Evolutionary conservation across 2,329 filamentous ascomycete genomes (phyloP), one percentile per base, ranked within the genome.

Genomic region (Phialemoniopsis sp.): DNA sequence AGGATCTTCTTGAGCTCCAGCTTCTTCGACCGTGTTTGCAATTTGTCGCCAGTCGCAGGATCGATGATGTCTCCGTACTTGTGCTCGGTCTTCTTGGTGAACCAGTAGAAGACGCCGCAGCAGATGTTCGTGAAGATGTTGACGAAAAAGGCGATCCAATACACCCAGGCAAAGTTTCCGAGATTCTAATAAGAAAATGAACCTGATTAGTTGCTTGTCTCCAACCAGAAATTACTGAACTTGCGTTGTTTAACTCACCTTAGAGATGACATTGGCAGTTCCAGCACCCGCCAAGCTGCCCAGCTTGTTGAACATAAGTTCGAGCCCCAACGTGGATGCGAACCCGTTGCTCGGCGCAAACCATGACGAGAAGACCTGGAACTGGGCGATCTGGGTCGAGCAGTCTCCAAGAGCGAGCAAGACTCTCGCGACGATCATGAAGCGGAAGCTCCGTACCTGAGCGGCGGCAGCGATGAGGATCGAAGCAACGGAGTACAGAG

Each of bases 351-450:
- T 76, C 0, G 78, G 79, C 0, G 78, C 66, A 44, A 82, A 82
- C 78, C 78, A 82, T 0, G 75, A 78, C 1, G 75, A 79, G 48
- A 82, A 82, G 44, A 82, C 72, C 43, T 81, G 79, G 53, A 81
- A 82, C 51, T 82, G 77, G 1, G 79, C 79, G 21, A 81, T 67
- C 47, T 82, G 78, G 0, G 79, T 82, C 0, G 78, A 73, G 15
- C 81, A 78, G 44, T 82, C 78, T n/a, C 78, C 78, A 0, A 82
- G 56, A 0, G 77, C 69, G 19, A 73, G 65, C 12, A 82, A 56
- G 2, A 82, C 60, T 29, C 69, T 58, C 2, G 76, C 78, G n/a
- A 64, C 67, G 29, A 82, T 70, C 77, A 82, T 81, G 52, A 82
- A 76, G n/a, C 68, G 67, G 56, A 73, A 82, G 26, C 65, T 74